Percentiles rank a stretch among this genome's conserved stretches.
These are phyloP conservation scores for Metschnikowia rubicola DNA, from an alignment of 805 yeast genomes.

Conservation along the genomic window DNA sequence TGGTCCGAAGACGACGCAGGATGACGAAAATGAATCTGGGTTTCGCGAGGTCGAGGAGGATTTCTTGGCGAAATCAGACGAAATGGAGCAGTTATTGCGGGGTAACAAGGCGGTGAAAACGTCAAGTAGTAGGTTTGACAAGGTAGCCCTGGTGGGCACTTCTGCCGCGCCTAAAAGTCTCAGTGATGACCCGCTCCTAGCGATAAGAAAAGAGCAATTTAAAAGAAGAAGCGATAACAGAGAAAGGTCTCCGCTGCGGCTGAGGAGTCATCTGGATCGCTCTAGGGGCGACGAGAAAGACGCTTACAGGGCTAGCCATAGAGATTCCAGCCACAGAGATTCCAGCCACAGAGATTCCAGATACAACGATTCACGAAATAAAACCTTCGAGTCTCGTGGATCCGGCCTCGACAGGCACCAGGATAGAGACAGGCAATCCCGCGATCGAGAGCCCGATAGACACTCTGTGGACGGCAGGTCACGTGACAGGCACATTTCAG, in stretches of 20 bases:
- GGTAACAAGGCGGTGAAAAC: slow-evolving; percentile 49
- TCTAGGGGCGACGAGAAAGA: neutral
- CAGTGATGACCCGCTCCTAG: slow-evolving; percentile 50
- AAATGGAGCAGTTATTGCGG: slow-evolving; percentile 50
- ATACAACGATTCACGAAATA: too few relatives aligned
- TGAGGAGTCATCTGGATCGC: neutral
- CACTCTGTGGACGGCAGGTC: too few relatives aligned
- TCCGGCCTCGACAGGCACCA: too few relatives aligned
- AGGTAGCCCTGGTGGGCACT: slow-evolving; percentile 23
- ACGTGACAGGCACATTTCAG: too few relatives aligned
- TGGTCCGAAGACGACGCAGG: slow-evolving; percentile 23
- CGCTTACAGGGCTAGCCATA: neutral
- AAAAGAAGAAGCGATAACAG: slow-evolving; percentile 1
- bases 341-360: too few relatives aligned
- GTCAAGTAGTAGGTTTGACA: slow-evolving; percentile 22
- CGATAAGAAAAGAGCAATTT: slow-evolving; percentile 27
- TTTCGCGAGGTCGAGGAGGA: slow-evolving; percentile 29
- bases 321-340: neutral
- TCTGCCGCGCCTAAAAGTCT: slow-evolving; percentile 16
- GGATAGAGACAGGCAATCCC: too few relatives aligned
- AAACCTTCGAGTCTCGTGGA: too few relatives aligned
- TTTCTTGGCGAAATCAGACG: slow-evolving; percentile 30
- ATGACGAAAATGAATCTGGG: slow-evolving; percentile 33
- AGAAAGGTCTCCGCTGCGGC: slow-evolving; percentile 1
- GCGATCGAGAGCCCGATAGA: too few relatives aligned